These are phyloP conservation scores for Kwoniella bestiolae DNA, from an alignment of 768 basidiomycete species.

Conservation along the genomic window DNA sequence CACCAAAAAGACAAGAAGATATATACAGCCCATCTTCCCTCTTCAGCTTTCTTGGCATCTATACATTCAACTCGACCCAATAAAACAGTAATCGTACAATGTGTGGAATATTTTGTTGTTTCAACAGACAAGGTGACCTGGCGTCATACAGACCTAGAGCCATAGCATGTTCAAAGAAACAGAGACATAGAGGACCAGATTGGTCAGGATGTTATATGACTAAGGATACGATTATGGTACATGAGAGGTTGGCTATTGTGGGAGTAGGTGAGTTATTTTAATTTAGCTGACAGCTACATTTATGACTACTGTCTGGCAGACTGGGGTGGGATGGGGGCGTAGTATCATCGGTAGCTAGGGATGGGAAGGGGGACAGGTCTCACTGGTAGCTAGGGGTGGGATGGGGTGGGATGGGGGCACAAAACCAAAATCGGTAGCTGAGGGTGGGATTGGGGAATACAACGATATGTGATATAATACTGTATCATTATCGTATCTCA, in stretches of 20 bases:
- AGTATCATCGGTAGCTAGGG: background rate
- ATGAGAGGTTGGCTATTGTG: conserved; percentile 95
- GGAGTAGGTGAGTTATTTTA: conserved; percentile 74
- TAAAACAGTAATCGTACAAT: conserved; percentile 59
- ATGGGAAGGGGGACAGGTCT: background rate
- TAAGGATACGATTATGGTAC: conserved; percentile 78
- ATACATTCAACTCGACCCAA: background rate
- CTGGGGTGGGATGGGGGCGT: conserved; percentile 9
- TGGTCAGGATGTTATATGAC: conserved; percentile 97
- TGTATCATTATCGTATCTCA: conserved; percentile 1
- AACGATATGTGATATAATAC: background rate
- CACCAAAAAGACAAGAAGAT: background rate
- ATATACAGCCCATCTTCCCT: background rate
- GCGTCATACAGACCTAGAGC: conserved; percentile 70
- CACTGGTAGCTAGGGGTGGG: conserved; percentile 12
- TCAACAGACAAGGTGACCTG: conserved; percentile 73
- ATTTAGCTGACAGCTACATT: no score
- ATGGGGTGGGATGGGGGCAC: no score
- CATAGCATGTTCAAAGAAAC: conserved; percentile 83
- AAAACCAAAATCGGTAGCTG: no score
- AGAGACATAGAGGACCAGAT: conserved; percentile 94
- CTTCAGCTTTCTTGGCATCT: background rate
- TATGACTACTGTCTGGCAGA: no score
- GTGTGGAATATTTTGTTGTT: conserved; percentile 91
- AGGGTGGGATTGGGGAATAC: conserved; percentile 10